Conservation (phyloP, 305 asterid species). For the Caryopteris hybrid region DNA sequence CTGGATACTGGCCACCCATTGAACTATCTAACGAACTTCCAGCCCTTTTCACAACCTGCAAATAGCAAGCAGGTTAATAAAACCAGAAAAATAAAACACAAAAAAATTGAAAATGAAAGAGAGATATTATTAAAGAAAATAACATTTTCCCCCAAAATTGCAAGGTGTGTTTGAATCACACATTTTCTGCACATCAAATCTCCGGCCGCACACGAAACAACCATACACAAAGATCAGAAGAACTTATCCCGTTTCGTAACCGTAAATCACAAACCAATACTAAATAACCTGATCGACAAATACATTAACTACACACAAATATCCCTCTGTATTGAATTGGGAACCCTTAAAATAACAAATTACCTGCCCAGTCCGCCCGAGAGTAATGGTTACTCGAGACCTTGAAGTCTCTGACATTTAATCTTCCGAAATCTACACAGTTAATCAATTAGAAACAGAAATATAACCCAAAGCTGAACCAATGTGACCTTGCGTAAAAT, state of each 20-base stretch:
- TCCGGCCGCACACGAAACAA: background rate
- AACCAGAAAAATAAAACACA: background rate
- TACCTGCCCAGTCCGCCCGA: constrained; percentile 83
- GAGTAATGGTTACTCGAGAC: constrained; percentile 81
- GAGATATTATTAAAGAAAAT: background rate
- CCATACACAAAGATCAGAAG: background rate
- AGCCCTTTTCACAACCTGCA: constrained; percentile 73
- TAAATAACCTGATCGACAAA: background rate
- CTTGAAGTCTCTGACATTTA: constrained; percentile 66
- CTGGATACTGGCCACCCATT: constrained; percentile 25
- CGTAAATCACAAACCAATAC: background rate
- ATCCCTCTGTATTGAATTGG: background rate
- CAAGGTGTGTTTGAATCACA: background rate
- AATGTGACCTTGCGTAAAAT: background rate
- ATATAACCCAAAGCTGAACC: background rate
- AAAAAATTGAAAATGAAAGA: constrained; percentile 1
- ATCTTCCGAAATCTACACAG: constrained; percentile 5
- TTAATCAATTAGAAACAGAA: constrained; percentile 3
- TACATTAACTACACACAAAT: background rate
- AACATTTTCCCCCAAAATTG: background rate
- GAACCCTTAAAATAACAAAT: background rate
- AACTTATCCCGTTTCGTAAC: background rate
- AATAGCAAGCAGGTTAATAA: background rate
- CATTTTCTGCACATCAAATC: constrained; percentile 8
- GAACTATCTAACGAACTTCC: constrained; percentile 36